Percentiles rank a stretch among this genome's conserved stretches.
These are phyloP conservation scores for Solioccasus polychromus DNA, from an alignment of 768 basidiomycete species.

Conservation along the genomic window DNA sequence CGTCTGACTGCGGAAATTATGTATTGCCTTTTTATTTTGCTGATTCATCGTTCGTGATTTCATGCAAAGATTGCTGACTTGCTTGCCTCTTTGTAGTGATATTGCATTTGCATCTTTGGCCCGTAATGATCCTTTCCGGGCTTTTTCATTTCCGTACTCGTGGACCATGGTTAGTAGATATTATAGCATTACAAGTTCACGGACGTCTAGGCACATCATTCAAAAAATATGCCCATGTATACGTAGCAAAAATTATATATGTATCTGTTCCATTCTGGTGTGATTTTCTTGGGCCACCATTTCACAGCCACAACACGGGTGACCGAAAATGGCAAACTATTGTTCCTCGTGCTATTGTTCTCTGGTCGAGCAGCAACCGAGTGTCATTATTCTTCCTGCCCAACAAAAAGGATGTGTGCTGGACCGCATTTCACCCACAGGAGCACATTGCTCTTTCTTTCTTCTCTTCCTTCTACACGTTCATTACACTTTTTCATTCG, in stretches of 20 bases:
- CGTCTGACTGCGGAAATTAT: slow-evolving; percentile 50
- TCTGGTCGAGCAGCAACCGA: slow-evolving; percentile 19
- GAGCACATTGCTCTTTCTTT: slow-evolving; percentile 24
- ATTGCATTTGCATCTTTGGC: too few species aligned
- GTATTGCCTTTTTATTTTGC: slow-evolving; percentile 63
- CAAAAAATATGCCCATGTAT: slow-evolving; percentile 13
- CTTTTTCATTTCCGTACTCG: slow-evolving; percentile 2
- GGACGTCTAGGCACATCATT: neutral
- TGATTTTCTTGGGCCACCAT: too few species aligned
- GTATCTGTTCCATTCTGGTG: too few species aligned
- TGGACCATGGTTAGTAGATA: slow-evolving; percentile 16
- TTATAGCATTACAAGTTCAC: slow-evolving; percentile 13
- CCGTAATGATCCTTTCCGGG: too few species aligned
- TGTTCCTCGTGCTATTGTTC: slow-evolving; percentile 28
- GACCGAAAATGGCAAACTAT: slow-evolving; percentile 19
- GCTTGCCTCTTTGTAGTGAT: slow-evolving; percentile 7
- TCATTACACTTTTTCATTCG: slow-evolving; percentile 24
- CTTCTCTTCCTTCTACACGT: slow-evolving; percentile 12
- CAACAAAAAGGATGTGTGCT: slow-evolving; percentile 29
- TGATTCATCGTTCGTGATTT: too few species aligned
- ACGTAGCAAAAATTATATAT: slow-evolving; percentile 10
- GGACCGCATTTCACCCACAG: slow-evolving; percentile 3
- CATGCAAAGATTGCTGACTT: too few species aligned
- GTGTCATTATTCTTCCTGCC: slow-evolving; percentile 21
- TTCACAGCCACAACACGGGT: slow-evolving; percentile 12